Conservation (phyloP, 345 rosid species). For the Dovyalis caffra region DNA sequence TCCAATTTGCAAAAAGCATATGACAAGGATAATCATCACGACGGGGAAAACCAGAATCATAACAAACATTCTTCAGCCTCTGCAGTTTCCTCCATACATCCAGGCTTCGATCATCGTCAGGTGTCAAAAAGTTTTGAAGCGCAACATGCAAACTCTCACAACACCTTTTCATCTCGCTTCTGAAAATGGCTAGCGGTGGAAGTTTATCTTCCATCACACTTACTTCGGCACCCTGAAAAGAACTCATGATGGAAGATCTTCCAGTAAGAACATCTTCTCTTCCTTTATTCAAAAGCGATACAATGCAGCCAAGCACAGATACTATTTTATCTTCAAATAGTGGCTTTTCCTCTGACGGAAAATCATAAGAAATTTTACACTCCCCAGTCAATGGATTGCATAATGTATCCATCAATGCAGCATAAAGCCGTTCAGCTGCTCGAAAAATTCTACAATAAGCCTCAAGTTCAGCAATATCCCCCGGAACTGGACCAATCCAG, state of each 20-base stretch:
- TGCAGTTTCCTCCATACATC: slow-evolving; percentile 88
- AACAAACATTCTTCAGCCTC: slow-evolving; percentile 90
- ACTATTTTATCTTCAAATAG: slow-evolving; percentile 87
- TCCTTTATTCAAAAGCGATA: slow-evolving; percentile 82
- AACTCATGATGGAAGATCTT: slow-evolving; percentile 54
- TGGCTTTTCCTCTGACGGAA: slow-evolving; percentile 75
- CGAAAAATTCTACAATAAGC: slow-evolving; percentile 94
- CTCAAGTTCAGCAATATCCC: slow-evolving; percentile 95
- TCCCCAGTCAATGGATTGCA: slow-evolving; percentile 97
- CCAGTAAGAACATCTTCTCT: slow-evolving; percentile 93
- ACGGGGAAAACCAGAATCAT: slow-evolving; percentile 81
- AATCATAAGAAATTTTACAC: slow-evolving; percentile 75
- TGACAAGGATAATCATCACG: slow-evolving; percentile 67
- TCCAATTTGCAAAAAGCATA: slow-evolving; percentile 78
- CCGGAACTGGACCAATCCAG: slow-evolving; percentile 94
- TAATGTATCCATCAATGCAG: slow-evolving; percentile 83
- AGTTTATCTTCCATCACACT: slow-evolving; percentile 61
- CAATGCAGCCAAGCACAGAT: slow-evolving; percentile 85
- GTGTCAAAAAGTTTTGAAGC: slow-evolving; percentile 77
- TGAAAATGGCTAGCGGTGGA: slow-evolving; percentile 89
- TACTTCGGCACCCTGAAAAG: slow-evolving; percentile 46
- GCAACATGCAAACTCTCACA: slow-evolving; percentile 94
- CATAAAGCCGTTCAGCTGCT: slow-evolving; percentile 76
- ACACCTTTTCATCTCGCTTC: slow-evolving; percentile 95
- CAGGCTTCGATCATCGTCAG: slow-evolving; percentile 60